Evolutionary conservation across 116 monocot species (phyloP), one percentile per base, ranked within the genome.

Genomic region (Cymodocea nodosa): DNA sequence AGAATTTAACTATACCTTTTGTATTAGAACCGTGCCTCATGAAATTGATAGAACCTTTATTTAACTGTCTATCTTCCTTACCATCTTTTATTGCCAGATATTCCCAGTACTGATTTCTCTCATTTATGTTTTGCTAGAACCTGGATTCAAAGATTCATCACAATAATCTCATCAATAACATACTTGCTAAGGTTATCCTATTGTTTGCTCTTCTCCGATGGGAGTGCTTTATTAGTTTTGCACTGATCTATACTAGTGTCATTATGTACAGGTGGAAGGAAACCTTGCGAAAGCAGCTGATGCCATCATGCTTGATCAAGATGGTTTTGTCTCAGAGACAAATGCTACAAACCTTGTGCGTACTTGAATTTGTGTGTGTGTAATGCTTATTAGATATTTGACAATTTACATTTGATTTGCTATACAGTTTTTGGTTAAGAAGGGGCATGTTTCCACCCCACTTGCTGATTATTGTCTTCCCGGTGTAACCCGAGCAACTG

Each of bases 101-200:
- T 60, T 16, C 35, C 23, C 23, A 23, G 35, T 5, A 36, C 16
- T 22, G 35, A 35, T 35, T 60, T 15, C 19, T 50, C 50, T 44
- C 44, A 44, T 44, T 12, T 44, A 44, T 44, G 23, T 51, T 78
- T 78, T 83, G 61, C 44, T 76, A 98, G 97, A 80, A 86, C 66
- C 66, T 92, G 76, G 89, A 98, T 73, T 98, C 97, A 35, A 98
- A 92, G 78, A 92, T 98, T 71, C 97, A 98, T 79, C 92, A 98
- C 76, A 92, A 98, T 75, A 98, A 98, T 80, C 85, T 98, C 51
- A 81, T 98, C 77, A 98, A 92, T 76, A 98, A 98, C 59, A 91
- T 89, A 68, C 62, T 97, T 56, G 91, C 97, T 13, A 97, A 97
- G 97, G 92, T 91, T 57, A 35, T 35, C 24, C 6, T 22, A 17